A percentile compares a stretch with the other conserved stretches of the same genome.
Conservation (phyloP, 2,329 filamentous ascomycete genomes). For the Sporothrix brasiliensis region DNA sequence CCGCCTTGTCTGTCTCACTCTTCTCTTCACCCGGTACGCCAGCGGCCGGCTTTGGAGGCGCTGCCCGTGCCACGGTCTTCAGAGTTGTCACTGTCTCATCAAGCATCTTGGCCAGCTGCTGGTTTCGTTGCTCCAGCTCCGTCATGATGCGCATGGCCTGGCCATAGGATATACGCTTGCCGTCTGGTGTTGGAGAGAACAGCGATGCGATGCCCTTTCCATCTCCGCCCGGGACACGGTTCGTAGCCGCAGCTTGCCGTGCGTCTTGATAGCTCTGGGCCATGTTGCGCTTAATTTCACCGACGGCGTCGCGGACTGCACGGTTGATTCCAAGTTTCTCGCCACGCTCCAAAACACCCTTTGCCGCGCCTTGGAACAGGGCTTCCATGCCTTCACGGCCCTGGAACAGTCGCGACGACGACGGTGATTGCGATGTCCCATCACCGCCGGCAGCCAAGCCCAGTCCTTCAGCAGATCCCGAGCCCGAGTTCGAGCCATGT, state of each 20-base stretch:
- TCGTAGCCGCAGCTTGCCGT: slow-evolving; percentile 46
- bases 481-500: background rate
- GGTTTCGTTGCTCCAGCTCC: slow-evolving; percentile 61
- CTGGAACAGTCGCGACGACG: slow-evolving; percentile 54
- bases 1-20: background rate
- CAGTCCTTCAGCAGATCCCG: background rate
- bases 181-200: background rate
- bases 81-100: slow-evolving; percentile 67
- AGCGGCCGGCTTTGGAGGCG: slow-evolving; percentile 49
- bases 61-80: slow-evolving; percentile 59
- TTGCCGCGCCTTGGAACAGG: slow-evolving; percentile 74
- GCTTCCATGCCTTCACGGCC: slow-evolving; percentile 66
- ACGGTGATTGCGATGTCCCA: slow-evolving; percentile 42
- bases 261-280: slow-evolving; percentile 67
- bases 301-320: slow-evolving; percentile 77
- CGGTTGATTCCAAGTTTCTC: slow-evolving; percentile 80
- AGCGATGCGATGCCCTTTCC: background rate
- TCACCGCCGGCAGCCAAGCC: background rate
- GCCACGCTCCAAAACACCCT: slow-evolving; percentile 70
- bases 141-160: slow-evolving; percentile 25
- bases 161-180: slow-evolving; percentile 12
- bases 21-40: background rate
- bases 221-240: slow-evolving; percentile 1
- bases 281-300: slow-evolving; percentile 77
- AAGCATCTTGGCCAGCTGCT: slow-evolving; percentile 67